phyloP scores from a whole-genome alignment of 805 yeast genomes.

The Tetrapisispora iriomotensis region DNA sequence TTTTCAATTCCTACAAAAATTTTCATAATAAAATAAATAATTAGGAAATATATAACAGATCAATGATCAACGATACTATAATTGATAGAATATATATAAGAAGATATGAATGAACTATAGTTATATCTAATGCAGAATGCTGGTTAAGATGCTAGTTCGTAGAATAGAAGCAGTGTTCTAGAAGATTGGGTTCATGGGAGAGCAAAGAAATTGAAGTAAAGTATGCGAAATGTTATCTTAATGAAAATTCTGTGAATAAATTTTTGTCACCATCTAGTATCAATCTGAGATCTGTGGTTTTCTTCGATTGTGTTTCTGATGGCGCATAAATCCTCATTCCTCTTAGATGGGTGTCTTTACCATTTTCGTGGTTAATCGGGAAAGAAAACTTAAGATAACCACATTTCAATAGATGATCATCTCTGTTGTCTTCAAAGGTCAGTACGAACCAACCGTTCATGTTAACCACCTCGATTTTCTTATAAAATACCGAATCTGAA shows the following conservation, averaged over 20 bases:
- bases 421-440: slow-evolving; percentile 17
- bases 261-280: background rate
- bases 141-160: too few relatives aligned
- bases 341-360: slow-evolving; percentile 88
- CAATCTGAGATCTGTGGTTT: background rate
- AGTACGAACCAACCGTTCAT: slow-evolving; percentile 28
- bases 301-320: background rate
- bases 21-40: too few relatives aligned
- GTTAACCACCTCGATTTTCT: slow-evolving; percentile 17
- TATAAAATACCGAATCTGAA: slow-evolving; percentile 21
- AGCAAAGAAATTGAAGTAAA: too few relatives aligned
- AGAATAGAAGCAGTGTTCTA: too few relatives aligned
- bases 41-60: too few relatives aligned
- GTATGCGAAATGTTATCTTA: background rate
- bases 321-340: slow-evolving; percentile 39
- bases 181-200: too few relatives aligned
- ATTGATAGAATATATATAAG: too few relatives aligned
- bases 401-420: slow-evolving; percentile 20
- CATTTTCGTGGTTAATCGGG: slow-evolving; percentile 73
- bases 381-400: slow-evolving; percentile 24
- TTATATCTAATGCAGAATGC: too few relatives aligned
- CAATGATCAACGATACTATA: too few relatives aligned
- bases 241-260: slow-evolving; percentile 1
- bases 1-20: too few relatives aligned
- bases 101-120: too few relatives aligned